Evolutionary conservation across 345 rosid species (phyloP).

Genomic region (Pugionium cornutum): DNA sequence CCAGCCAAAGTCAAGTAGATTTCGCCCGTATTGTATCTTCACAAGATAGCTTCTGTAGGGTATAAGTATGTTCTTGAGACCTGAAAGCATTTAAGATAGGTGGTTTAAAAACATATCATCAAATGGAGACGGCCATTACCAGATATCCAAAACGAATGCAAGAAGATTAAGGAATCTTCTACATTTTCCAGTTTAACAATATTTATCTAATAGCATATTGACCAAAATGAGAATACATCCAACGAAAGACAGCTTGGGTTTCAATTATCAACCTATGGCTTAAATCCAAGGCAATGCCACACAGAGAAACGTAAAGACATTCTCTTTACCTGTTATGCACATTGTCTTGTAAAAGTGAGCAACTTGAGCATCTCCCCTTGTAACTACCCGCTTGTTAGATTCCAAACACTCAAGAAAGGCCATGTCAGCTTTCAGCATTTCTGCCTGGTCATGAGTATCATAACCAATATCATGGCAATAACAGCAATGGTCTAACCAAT

Average conservation of each 20-base stretch:
- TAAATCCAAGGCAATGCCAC: background rate
- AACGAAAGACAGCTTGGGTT: background rate
- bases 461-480: conserved; percentile 98
- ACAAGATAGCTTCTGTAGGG: conserved; percentile 83
- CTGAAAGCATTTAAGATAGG: conserved; percentile 42
- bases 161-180: conserved; percentile 11
- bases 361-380: conserved; percentile 60
- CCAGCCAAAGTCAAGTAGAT: conserved; percentile 70
- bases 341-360: conserved; percentile 81
- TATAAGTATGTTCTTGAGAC: conserved; percentile 72
- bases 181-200: background rate
- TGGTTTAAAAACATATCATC: conserved; percentile 12
- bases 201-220: background rate
- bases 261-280: conserved; percentile 8
- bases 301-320: conserved; percentile 1
- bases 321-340: conserved; percentile 75
- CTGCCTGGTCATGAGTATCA: conserved; percentile 85
- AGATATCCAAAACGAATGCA: background rate
- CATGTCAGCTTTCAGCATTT: conserved; percentile 79
- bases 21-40: conserved; percentile 53
- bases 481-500: conserved; percentile 96
- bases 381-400: conserved; percentile 52
- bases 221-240: background rate
- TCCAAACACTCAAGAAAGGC: conserved; percentile 93
- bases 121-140: conserved; percentile 10